A percentile compares a stretch with the other conserved stretches of the same genome.
Conservation (phyloP, 1,139 yeast species). For the Diutina catenulata region DNA sequence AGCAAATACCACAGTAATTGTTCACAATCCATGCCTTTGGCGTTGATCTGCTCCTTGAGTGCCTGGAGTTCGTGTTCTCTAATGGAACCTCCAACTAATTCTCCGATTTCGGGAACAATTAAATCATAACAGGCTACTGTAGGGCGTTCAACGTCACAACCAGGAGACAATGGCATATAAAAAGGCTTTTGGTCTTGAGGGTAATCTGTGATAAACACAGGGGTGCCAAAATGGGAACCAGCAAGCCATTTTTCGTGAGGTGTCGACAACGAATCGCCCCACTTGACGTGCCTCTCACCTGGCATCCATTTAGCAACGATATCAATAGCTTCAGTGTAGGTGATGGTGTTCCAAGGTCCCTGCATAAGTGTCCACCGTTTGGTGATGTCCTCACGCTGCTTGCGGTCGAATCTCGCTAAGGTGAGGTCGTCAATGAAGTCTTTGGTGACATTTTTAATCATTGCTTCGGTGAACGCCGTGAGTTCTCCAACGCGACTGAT, state of each 20-base stretch:
- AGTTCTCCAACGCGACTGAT: slow-evolving; percentile 46
- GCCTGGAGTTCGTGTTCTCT: slow-evolving; percentile 59
- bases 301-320: slow-evolving; percentile 25
- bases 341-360: slow-evolving; percentile 55
- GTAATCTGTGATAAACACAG: slow-evolving; percentile 85
- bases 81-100: slow-evolving; percentile 87
- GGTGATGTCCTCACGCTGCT: slow-evolving; percentile 16
- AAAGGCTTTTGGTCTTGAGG: slow-evolving; percentile 77
- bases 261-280: slow-evolving; percentile 70
- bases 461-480: slow-evolving; percentile 52
- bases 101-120: slow-evolving; percentile 87
- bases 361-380: slow-evolving; percentile 18
- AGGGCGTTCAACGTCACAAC: slow-evolving; percentile 19
- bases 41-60: slow-evolving; percentile 37
- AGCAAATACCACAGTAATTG: slow-evolving; percentile 75
- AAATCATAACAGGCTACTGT: slow-evolving; percentile 91
- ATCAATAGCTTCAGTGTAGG: slow-evolving; percentile 66
- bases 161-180: slow-evolving; percentile 55
- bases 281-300: slow-evolving; percentile 20
- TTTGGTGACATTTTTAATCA: slow-evolving; percentile 48
- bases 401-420: slow-evolving; percentile 23
- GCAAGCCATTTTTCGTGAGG: slow-evolving; percentile 93
- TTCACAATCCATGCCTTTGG: slow-evolving; percentile 41
- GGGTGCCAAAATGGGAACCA: slow-evolving; percentile 50
- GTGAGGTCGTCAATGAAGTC: slow-evolving; percentile 33